phyloP scores from a whole-genome alignment of 2,329 filamentous ascomycete species.

The Aureobasidium pullulans region DNA sequence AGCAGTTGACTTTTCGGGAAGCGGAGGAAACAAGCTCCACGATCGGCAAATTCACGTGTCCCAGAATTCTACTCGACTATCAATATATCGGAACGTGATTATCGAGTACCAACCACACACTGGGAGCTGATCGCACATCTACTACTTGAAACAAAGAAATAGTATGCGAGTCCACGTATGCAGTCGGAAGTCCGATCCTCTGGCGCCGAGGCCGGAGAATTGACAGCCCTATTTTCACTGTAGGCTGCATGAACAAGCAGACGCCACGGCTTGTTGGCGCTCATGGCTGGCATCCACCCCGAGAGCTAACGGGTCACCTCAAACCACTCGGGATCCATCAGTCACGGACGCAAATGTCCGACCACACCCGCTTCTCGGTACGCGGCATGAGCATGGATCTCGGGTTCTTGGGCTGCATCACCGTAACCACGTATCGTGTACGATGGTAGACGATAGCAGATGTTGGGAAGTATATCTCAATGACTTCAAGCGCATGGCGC shows the following conservation, averaged over 20 bases:
- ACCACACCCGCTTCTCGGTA: not conserved
- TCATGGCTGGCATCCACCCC: not conserved
- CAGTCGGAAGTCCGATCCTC: not conserved
- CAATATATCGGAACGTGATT: constrained; percentile 8
- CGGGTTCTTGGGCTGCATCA: not conserved
- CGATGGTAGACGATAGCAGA: not conserved
- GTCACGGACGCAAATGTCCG: not conserved
- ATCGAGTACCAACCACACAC: not conserved
- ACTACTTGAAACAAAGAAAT: not conserved
- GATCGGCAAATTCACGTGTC: not conserved
- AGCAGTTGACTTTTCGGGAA: not conserved
- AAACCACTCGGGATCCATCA: not conserved
- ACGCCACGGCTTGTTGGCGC: constrained; percentile 1
- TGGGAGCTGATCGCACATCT: not conserved
- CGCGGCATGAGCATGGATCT: constrained; percentile 4
- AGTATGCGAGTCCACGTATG: not conserved
- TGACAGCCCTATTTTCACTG: not conserved
- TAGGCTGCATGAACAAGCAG: not conserved
- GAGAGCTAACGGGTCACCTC: not conserved
- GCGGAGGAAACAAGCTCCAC: not conserved
- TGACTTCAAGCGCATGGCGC: not conserved
- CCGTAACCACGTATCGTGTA: not conserved
- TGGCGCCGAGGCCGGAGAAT: not conserved
- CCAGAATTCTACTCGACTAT: not conserved
- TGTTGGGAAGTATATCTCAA: not conserved